Conservation (phyloP, 2,329 filamentous ascomycete species). For the Phaeosphaeriaceae sp. region DNA sequence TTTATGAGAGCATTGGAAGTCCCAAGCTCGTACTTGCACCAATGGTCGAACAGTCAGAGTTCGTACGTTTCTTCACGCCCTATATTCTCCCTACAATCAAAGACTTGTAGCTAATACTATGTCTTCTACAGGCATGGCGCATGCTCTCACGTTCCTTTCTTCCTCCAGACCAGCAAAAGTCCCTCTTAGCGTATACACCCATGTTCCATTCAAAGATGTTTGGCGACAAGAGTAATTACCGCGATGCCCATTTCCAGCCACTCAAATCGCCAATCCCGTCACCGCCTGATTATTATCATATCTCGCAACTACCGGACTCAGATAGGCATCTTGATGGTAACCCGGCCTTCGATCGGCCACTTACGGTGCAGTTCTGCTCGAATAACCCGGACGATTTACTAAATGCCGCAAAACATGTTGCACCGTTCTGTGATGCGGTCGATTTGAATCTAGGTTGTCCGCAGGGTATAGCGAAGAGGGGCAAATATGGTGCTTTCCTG, state of each 20-base stretch:
- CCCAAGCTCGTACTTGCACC: conserved; percentile 91
- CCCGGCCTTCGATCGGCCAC: conserved; percentile 79
- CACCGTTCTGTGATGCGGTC: conserved; percentile 90
- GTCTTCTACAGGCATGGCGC: conserved; percentile 79
- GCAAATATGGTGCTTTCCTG: conserved; percentile 91
- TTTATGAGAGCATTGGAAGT: conserved; percentile 93
- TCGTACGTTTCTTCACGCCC: conserved; percentile 65
- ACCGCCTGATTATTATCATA: conserved; percentile 43
- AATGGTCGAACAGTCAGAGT: conserved; percentile 99
- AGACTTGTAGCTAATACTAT: conserved; percentile 12
- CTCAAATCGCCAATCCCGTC: conserved; percentile 49
- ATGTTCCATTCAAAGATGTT: conserved; percentile 97
- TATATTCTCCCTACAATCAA: background rate
- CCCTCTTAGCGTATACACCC: conserved; percentile 85
- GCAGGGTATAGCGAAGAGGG: conserved; percentile 89
- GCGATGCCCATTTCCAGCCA: conserved; percentile 81
- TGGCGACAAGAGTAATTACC: conserved; percentile 75
- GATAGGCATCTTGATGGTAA: conserved; percentile 77
- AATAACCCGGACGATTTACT: conserved; percentile 84
- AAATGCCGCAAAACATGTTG: conserved; percentile 76
- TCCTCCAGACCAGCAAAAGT: conserved; percentile 61
- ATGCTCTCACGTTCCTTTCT: conserved; percentile 95
- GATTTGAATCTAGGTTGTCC: conserved; percentile 96
- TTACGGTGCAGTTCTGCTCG: conserved; percentile 96
- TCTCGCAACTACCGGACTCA: conserved; percentile 35